These are phyloP conservation scores for Fraxinus latifolia DNA, from an alignment of 305 asterid species.

Conservation along the genomic window DNA sequence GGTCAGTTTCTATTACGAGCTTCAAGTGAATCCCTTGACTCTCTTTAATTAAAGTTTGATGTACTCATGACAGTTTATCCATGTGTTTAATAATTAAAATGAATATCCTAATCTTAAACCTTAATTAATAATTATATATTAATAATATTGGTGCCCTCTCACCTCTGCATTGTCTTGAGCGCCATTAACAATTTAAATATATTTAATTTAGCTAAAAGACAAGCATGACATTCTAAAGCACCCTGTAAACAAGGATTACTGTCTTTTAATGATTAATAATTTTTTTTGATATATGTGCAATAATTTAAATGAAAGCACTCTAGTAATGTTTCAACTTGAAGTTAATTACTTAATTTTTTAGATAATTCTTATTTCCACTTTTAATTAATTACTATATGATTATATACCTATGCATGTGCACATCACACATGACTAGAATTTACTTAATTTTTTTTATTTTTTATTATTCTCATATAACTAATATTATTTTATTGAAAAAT, in stretches of 20 bases:
- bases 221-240: conserved; percentile 5
- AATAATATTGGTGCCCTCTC: neutral
- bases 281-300: neutral
- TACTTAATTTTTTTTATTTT: neutral
- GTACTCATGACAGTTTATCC: neutral
- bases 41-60: neutral
- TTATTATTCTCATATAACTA: neutral
- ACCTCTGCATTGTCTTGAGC: neutral
- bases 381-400: neutral
- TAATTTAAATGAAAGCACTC: neutral
- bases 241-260: neutral
- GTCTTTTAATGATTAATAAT: neutral
- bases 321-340: neutral
- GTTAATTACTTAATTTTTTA: neutral
- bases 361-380: neutral
- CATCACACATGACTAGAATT: neutral
- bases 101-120: neutral
- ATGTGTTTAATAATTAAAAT: neutral
- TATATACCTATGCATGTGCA: neutral
- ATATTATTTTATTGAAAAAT: no score
- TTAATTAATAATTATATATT: neutral
- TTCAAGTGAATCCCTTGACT: neutral
- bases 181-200: neutral
- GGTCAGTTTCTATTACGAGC: neutral
- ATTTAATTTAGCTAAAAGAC: neutral